These are phyloP conservation scores for Xerocomus minutiporus DNA, from an alignment of 1,284 basidiomycete genomes.

Conservation along the genomic window DNA sequence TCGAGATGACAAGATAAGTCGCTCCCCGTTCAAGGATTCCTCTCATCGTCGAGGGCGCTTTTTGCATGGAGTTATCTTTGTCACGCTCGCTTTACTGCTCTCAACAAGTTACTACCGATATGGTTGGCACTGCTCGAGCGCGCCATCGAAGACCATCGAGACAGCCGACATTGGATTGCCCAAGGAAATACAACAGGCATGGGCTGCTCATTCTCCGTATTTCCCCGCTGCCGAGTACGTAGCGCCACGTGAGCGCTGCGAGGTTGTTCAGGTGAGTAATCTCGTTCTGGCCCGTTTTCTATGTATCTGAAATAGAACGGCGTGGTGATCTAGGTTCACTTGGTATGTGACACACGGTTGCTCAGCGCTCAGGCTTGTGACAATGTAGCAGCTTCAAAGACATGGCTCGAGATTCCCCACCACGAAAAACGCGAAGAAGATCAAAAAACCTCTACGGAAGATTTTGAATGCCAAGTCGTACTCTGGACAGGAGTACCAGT, in stretches of 20 bases:
- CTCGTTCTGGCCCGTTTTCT: neutral
- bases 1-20: conserved; percentile 7
- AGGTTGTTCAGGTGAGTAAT: conserved; percentile 49
- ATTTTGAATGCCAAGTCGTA: conserved; percentile 44
- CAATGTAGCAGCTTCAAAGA: conserved; percentile 62
- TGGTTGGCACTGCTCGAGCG: conserved; percentile 2
- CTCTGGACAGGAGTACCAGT: conserved; percentile 49
- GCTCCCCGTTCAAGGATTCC: neutral
- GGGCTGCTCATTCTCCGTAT: conserved; percentile 62
- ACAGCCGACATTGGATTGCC: conserved; percentile 11
- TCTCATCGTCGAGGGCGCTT: conserved; percentile 3
- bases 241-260: conserved; percentile 45
- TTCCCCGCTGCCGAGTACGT: conserved; percentile 46
- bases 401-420: conserved; percentile 84
- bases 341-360: conserved; percentile 40
- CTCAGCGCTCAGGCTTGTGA: conserved; percentile 4
- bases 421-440: conserved; percentile 39
- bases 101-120: conserved; percentile 12
- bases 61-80: conserved; percentile 5
- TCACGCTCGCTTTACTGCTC: conserved; percentile 20
- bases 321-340: conserved; percentile 45
- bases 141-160: neutral
- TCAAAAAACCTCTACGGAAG: conserved; percentile 51
- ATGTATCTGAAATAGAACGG: neutral
- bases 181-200: conserved; percentile 34